Evolutionary conservation across 176 grass and related monocot genomes (phyloP), one percentile per base, ranked within the genome.

Genomic region (Oryza glumipatula): DNA sequence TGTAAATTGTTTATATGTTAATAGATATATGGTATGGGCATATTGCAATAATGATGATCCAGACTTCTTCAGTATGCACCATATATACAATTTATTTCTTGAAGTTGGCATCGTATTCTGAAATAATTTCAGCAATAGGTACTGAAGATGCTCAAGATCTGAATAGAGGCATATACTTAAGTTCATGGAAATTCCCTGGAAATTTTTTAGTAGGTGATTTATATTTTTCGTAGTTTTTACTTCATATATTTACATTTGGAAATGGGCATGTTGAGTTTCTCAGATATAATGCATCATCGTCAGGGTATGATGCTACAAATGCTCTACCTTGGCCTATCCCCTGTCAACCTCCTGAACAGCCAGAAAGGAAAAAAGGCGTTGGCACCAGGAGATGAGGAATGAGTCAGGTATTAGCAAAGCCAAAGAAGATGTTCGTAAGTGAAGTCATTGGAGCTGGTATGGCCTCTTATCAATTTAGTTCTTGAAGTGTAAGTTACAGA

Each of bases 81-180:
- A 69, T 52, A 23, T 80, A 70, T 90, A 41, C 74, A 71, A 84
- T 70, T 51, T 64, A 14, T 85, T 61, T 72, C 15, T 82, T 30
- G 67, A 88, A 74, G 66, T 85, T 54, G 38, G 17, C 22, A 48
- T 73, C 23, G 24, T 87, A 4, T 67, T 85, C 77, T 89, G 73
- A 89, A 91, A 79, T 87, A 64, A 78, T 91, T 89, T 86, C 72
- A 82, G 86, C 83, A 71, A 81, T 82, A 87, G 81, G 84, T 87
- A 88, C 51, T 82, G 30, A 66, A 84, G 67, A 82, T 10, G 68
- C 63, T 58, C 33, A 52, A 75, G 72, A 75, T 77, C 58, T 44
- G 70, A 89, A 76, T 13, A 58, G 64, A 16, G 68, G 51, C 33
- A 39, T 89, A 85, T 23, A 80, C 44, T 88, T 79, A 87, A 69